phyloP scores from a whole-genome alignment of 257 asterid species.

The Solanum lycopersicoides region DNA sequence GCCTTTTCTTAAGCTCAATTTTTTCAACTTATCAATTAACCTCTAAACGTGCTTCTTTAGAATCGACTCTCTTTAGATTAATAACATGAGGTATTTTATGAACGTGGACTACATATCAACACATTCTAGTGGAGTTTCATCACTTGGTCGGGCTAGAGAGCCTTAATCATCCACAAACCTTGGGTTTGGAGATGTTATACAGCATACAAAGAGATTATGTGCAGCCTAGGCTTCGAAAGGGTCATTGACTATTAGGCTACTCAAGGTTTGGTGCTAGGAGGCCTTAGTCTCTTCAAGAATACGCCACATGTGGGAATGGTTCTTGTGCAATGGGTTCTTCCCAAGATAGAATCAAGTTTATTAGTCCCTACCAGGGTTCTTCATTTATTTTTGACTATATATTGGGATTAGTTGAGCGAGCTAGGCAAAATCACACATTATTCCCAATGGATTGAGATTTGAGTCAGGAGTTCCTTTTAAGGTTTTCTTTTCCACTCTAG shows the following conservation, averaged over 20 bases:
- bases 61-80: no score
- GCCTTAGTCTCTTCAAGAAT: background rate
- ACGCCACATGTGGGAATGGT: background rate
- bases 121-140: background rate
- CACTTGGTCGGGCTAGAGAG: background rate
- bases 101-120: background rate
- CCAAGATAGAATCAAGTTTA: no score
- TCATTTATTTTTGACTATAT: no score
- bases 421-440: background rate
- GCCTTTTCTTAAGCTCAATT: no score
- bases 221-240: background rate
- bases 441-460: background rate
- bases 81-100: background rate
- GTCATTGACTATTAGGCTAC: background rate
- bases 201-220: rapidly evolving
- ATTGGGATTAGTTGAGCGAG: background rate
- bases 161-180: background rate
- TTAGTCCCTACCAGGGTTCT: background rate
- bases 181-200: background rate
- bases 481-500: background rate
- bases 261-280: background rate
- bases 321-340: background rate
- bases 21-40: background rate
- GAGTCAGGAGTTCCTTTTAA: background rate
- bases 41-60: background rate